Evolutionary conservation across 805 yeast genomes (phyloP).

Genomic region (Cyberlindnera mrakii): DNA sequence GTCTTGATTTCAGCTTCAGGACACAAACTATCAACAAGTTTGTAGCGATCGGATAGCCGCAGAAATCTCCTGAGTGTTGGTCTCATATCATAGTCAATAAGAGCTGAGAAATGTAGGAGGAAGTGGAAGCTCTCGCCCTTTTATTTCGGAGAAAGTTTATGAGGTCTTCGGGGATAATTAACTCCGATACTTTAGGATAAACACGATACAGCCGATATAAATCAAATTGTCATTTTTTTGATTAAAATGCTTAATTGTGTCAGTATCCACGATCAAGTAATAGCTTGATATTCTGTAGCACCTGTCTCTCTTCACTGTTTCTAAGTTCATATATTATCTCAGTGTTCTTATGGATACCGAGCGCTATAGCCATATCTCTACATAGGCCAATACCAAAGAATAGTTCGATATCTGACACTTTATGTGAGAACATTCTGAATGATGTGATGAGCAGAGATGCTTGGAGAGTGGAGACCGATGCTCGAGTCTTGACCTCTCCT

Average conservation of each 20-base stretch:
- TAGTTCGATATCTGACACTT: slow-evolving; percentile 13
- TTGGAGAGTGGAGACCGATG: slow-evolving; percentile 15
- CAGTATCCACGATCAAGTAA: slow-evolving; percentile 11
- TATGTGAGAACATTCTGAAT: slow-evolving; percentile 14
- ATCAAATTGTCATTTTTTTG: too few relatives aligned
- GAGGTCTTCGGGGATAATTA: too few relatives aligned
- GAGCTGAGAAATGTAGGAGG: too few relatives aligned
- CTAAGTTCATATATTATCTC: slow-evolving; percentile 17
- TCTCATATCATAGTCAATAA: slow-evolving; percentile 9
- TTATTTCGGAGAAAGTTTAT: too few relatives aligned
- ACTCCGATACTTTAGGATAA: too few relatives aligned
- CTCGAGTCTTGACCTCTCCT: slow-evolving; percentile 16
- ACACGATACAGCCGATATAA: too few relatives aligned
- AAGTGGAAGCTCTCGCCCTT: too few relatives aligned
- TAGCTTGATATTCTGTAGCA: slow-evolving; percentile 15
- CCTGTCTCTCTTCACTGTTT: slow-evolving; percentile 11
- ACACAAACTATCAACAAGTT: slow-evolving; percentile 10
- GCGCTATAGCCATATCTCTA: slow-evolving; percentile 17
- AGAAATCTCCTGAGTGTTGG: slow-evolving; percentile 3
- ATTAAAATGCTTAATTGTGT: neutral
- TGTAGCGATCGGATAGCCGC: slow-evolving; percentile 12
- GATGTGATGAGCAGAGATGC: slow-evolving; percentile 13
- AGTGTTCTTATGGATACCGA: slow-evolving; percentile 18
- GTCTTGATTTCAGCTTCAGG: slow-evolving; percentile 15
- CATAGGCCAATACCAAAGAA: slow-evolving; percentile 14